phyloP scores from a whole-genome alignment of 2,329 filamentous ascomycete species.

The Fusarium miscanthi region DNA sequence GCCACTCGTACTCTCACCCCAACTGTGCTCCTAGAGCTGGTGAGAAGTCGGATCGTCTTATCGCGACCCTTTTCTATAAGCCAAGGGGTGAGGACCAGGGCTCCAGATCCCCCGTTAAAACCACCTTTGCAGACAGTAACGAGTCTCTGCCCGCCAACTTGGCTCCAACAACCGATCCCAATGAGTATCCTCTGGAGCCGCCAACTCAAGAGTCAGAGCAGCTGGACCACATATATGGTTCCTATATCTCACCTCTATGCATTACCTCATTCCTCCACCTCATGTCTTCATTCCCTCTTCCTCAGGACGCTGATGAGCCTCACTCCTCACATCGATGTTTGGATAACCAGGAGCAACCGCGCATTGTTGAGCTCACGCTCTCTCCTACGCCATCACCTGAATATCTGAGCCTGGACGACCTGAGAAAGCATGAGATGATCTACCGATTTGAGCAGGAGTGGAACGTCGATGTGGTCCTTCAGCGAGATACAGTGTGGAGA shows the following conservation, averaged over 20 bases:
- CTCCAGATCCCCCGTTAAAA: constrained; percentile 47
- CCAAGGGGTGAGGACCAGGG: constrained; percentile 49
- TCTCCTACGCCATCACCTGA: constrained; percentile 69
- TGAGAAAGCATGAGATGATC: constrained; percentile 83
- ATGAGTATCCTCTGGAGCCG: constrained; percentile 70
- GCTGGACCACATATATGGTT: constrained; percentile 73
- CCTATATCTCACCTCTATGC: constrained; percentile 73
- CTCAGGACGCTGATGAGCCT: constrained; percentile 62
- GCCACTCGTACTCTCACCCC: constrained; percentile 70
- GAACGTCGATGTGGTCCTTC: constrained; percentile 86
- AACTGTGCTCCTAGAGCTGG: constrained; percentile 68
- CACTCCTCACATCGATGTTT: constrained; percentile 73
- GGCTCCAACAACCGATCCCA: constrained; percentile 67
- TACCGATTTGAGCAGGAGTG: constrained; percentile 88
- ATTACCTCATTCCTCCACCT: constrained; percentile 74
- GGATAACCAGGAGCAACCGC: constrained; percentile 68
- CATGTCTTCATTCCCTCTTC: constrained; percentile 70
- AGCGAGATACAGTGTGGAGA: constrained; percentile 78
- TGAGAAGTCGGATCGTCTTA: constrained; percentile 60
- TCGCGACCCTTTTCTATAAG: constrained; percentile 75
- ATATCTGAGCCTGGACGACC: constrained; percentile 74
- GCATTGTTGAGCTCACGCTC: constrained; percentile 74
- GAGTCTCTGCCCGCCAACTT: constrained; percentile 62
- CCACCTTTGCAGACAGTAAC: constrained; percentile 46
- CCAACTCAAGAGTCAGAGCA: constrained; percentile 65